Evolutionary conservation across 139 green algal genomes (phyloP).

Genomic region (Micractinium sp.): DNA sequence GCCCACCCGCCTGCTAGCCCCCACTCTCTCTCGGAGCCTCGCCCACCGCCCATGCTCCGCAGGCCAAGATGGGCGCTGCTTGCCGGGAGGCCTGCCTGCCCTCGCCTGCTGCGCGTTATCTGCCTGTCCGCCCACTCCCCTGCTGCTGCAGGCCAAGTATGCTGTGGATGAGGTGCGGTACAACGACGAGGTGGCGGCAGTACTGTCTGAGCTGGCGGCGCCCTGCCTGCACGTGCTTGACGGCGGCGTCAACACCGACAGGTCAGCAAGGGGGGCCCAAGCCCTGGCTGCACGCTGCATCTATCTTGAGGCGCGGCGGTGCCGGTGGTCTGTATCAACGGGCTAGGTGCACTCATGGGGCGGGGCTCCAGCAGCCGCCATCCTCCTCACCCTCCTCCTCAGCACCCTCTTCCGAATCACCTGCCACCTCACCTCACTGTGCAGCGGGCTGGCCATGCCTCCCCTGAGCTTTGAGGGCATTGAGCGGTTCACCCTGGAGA

Average conservation of each 20-base stretch:
- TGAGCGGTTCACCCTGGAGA: slow-evolving; percentile 57
- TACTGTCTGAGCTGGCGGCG: slow-evolving; percentile 53
- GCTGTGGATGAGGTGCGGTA: slow-evolving; percentile 85
- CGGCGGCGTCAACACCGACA: slow-evolving; percentile 80
- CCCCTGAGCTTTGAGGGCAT: slow-evolving; percentile 64
- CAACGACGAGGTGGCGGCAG: slow-evolving; percentile 74
- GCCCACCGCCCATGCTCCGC: not conserved
- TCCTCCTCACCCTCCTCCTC: not conserved
- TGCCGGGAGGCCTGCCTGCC: too few species aligned
- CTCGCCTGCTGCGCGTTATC: too few species aligned
- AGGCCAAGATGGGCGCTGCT: not conserved
- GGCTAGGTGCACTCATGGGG: not conserved
- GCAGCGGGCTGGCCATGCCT: slow-evolving; percentile 49
- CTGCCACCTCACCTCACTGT: not conserved
- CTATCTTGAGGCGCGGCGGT: not conserved
- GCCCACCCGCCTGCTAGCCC: too few species aligned
- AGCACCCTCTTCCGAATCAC: not conserved
- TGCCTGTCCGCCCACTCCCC: too few species aligned
- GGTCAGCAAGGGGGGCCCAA: slow-evolving; percentile 8
- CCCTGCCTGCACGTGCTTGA: slow-evolving; percentile 71
- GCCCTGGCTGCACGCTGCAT: not conserved
- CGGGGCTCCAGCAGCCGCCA: not conserved
- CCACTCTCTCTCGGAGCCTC: too few species aligned
- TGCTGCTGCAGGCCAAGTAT: slow-evolving; percentile 61
- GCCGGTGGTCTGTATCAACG: not conserved